Base-by-base conservation (phyloP, 768 basidiomycete genomes). In the Kwoniella bestiolae region DNA sequence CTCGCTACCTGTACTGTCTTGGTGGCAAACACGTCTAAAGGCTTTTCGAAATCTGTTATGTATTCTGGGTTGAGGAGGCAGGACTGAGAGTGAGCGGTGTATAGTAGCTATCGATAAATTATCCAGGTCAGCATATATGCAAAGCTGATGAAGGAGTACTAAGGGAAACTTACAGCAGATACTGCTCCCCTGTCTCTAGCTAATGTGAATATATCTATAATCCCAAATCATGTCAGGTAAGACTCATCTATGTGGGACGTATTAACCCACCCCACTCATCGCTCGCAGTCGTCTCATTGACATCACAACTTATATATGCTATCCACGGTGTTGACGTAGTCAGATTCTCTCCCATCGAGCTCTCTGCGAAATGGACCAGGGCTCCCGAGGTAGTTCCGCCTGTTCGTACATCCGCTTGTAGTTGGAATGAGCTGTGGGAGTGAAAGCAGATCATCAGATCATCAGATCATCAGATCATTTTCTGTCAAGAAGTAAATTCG, bases 281-380 rank as follows among this genome's bases (percentile, higher is more conserved):
- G 50, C 76, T 78, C 23, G 86, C 83, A 65, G 85, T 82, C 16
- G 91, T 91, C 18, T 88, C 85, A 78, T 94, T 93, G 61, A 77
- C 75, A 75, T 94, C 92, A 79, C 93, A 95, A 3, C 87, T 86
- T 53, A 96, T 86, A 68, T 94, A 85, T 12, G 94, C 94, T 72
- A 96, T 90, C 92, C 93, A 96, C 3, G 94, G 92, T 0, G 92
- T 91, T 5, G 82, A 84, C 2, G 90, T 89, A 86, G 76, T 70
- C 28, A 67, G 35, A 64, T 71, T 75, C 59, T 58, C 55, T 26
- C 71, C 79, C 63, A 84, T 84, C 83, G 55, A 51, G 16, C 84
- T 83, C 75, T 93, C 93, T 0, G 88, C 86, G 73, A 95, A 94
- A 78, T 91, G 91, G 31, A 94, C 87, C 41, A 96, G 79, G 14